Percentiles rank a stretch among this genome's conserved stretches.
Evolutionary conservation across 495 filamentous ascomycete species (phyloP).

Genomic region (Hypoxylon fragiforme): DNA sequence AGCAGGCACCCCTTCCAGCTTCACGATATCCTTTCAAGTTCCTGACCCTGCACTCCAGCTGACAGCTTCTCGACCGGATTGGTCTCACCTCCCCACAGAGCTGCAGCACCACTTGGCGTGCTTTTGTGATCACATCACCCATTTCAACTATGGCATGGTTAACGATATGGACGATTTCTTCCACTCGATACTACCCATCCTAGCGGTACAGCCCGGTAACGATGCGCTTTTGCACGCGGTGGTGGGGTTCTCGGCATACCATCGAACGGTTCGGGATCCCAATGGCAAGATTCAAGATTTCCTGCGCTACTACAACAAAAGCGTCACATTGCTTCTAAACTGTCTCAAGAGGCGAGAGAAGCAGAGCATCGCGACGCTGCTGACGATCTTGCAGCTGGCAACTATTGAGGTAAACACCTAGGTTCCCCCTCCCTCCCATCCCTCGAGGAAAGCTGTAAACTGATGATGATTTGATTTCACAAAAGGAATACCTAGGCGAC

Average conservation of each 20-base stretch:
- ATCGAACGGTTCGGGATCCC: slow-evolving; percentile 68
- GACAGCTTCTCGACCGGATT: slow-evolving; percentile 38
- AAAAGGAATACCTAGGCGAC: slow-evolving; percentile 94
- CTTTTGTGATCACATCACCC: slow-evolving; percentile 70
- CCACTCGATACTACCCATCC: slow-evolving; percentile 65
- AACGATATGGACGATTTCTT: slow-evolving; percentile 70
- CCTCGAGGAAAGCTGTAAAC: no score
- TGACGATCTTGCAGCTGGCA: slow-evolving; percentile 90
- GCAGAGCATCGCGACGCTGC: slow-evolving; percentile 72
- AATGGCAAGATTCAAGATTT: slow-evolving; percentile 78
- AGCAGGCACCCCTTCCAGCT: slow-evolving; percentile 40
- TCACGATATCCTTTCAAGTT: slow-evolving; percentile 37
- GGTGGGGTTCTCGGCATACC: slow-evolving; percentile 90
- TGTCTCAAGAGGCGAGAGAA: slow-evolving; percentile 70
- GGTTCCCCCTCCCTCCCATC: no score
- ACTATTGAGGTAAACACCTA: slow-evolving; percentile 81
- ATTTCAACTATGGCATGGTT: slow-evolving; percentile 80
- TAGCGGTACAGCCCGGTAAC: slow-evolving; percentile 66
- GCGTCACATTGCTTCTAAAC: slow-evolving; percentile 72
- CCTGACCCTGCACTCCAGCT: slow-evolving; percentile 33
- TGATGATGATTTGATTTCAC: no score
- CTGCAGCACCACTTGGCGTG: slow-evolving; percentile 79
- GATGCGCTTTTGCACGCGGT: slow-evolving; percentile 87
- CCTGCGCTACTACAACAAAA: slow-evolving; percentile 85
- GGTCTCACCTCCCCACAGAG: slow-evolving; percentile 63